Evolutionary conservation across 1,139 yeast genomes (phyloP), one percentile per base, ranked within the genome.

Genomic region (Geotrichum macrosporum): DNA sequence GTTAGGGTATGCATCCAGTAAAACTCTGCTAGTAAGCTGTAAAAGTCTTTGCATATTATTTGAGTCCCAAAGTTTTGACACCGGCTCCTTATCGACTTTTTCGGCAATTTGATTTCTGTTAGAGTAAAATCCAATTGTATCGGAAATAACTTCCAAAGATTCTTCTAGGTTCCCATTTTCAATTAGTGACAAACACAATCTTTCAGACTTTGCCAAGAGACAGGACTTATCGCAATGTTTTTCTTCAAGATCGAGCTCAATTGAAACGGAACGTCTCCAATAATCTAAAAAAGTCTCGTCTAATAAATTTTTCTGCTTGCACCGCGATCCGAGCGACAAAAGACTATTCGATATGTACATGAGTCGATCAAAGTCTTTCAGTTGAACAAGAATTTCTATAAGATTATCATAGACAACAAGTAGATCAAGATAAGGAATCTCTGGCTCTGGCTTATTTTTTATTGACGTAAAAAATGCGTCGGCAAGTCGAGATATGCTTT

Each of bases 291-390:
- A 47, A 3, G 36, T 35, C 12, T 33, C 27, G 15, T 31, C 39
- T 19, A 34, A 35, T 12, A n/a, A 16, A 19, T 24, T 34, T 16
- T 32, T 31, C 22, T 38, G 50, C 13, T 29, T 50, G 41, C 44
- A 46, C 15, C 35, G 44, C 9, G 53, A 50, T 5, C 58, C 58
- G 16, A 51, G 34, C 18, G 55, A 47, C 4, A 55, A 44, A n/a
- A 55, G 38, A 20, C 53, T 48, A 45, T 53, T 51, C 8, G 57
- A 54, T 24, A 55, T 47, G 32, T 53, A 51, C 20, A 49, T 31
- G 5, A 55, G 41, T 13, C 50, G 48, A 5, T 38, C 2, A 9
- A 21, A 15, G 27, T 50, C 51, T 3, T 41, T 37, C 3, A 34
- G 24, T 9, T 15, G n/a, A 10, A 16, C 45, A 13, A 44, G 37